Evolutionary conservation across 306 rosid genomes (phyloP), one percentile per base, ranked within the genome.

Genomic region (Rosa multiflora): DNA sequence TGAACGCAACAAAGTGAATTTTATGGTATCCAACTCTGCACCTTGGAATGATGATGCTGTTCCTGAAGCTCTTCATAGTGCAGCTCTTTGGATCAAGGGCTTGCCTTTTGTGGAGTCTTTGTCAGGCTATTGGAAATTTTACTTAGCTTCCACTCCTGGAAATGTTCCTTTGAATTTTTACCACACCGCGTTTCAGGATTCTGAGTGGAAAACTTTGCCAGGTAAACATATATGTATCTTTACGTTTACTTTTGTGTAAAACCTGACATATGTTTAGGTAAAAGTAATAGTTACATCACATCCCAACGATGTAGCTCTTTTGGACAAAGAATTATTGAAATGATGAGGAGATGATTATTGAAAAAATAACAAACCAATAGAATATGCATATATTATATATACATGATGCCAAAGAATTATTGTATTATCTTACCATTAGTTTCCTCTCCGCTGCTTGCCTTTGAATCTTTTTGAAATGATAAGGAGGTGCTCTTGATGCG

Each of bases 121-220:
- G 78, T 95, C 97, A 72, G 99, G 99, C 21, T 80, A 83, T 82
- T 95, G 99, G 99, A 95, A 88, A 75, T 95, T 95, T 83, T 89
- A 73, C 80, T 74, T 91, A 79, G 97, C 99, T 61, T 42, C 87
- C 62, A 81, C n/a, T 85, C 99, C 99, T n/a, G 55, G 70, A 14
- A 82, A 79, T 76, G 90, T 88, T 51, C 99, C 99, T 43, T 23
- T 62, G 70, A 86, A 90, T 17, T 95, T 95, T 78, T 79, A 85
- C 86, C 91, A 76, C 11, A 83, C 26, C 52, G 82, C 75, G 23
- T 95, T 90, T 74, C 89, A 81, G 63, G 99, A 95, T 83, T 83
- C 85, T 63, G 88, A 87, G 67, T 95, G 99, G 99, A 53, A 80
- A 68, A 62, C 78, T 84, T 86, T 93, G 87, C 98, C 97, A 52